phyloP scores from a whole-genome alignment of 2,329 filamentous ascomycete genomes.

The Exophiala mesophila region DNA sequence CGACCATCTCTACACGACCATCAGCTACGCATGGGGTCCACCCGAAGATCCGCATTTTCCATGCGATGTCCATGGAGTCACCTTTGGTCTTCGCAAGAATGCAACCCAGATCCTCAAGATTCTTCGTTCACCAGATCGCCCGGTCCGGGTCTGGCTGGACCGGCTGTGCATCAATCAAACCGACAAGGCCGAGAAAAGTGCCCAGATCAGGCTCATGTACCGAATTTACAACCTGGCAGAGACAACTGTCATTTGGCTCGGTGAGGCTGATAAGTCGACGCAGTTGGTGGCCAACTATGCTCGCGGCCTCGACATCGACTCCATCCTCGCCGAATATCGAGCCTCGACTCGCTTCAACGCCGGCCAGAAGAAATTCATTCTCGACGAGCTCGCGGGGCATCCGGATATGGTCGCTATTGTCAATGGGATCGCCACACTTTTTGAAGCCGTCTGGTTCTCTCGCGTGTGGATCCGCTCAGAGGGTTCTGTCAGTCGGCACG shows the following conservation, averaged over 20 bases:
- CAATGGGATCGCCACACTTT: constrained; percentile 10
- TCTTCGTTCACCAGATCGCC: background rate
- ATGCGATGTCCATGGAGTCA: background rate
- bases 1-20: background rate
- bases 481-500: constrained; percentile 7
- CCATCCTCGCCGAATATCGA: constrained; percentile 6
- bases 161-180: background rate
- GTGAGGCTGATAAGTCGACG: background rate
- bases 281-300: constrained; percentile 3
- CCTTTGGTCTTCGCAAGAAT: background rate
- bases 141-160: background rate
- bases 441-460: constrained; percentile 11
- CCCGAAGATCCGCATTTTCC: background rate
- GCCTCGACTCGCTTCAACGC: constrained; percentile 3
- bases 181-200: background rate
- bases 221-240: background rate
- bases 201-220: background rate
- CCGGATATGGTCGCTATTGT: constrained; percentile 8
- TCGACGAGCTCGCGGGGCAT: constrained; percentile 10
- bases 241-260: background rate
- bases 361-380: constrained; percentile 9
- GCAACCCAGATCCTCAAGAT: background rate
- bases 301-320: constrained; percentile 5
- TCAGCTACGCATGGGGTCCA: background rate
- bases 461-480: constrained; percentile 16